Base-by-base conservation (phyloP, 2,329 filamentous ascomycete genomes). In the Colletotrichum sp. region DNA sequence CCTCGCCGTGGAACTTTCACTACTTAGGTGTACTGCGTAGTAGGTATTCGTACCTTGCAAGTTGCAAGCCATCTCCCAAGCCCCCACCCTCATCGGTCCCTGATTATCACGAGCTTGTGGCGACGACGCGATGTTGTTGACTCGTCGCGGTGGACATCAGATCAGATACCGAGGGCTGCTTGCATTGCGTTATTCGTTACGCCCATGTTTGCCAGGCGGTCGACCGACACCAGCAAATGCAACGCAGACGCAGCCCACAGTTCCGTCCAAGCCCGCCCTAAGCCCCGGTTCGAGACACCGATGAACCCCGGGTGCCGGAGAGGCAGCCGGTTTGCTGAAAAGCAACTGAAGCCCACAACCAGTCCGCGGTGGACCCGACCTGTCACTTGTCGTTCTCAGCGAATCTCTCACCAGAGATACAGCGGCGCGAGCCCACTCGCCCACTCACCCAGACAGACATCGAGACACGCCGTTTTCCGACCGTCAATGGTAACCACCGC, bases 301-400 rank as follows among this genome's bases (percentile, higher is more conserved):
- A 68, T 60, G 65, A 65, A 48, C 64, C 68, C 74, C 74, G 71
- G 74, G 36, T 52, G 57, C 70, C 74, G 74, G 74, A 76, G 74
- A 74, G 44, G 44, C 70, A 76, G 74, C 74, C 74, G 74, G 74
- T 74, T 76, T 74, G 71, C 74, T 61, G 36, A 30, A 39, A 65
- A 36, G 57, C 16, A 57, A 57, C 15, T 19, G 44, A n/a, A n/a
- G 39, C 52, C 71, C 55, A 36, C 27, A 48, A 25, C 68, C 22
- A 61, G 34, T 48, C 55, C 57, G 55, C n/a, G 44, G 22, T 28
- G 64, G 34, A 71, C 30, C 32, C 30, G 68, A 72, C 68, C 68
- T 71, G 68, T 71, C 72, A 67, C 48, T 55, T 74, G n/a, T 66
- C 61, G 52, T 39, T 15, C 68, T 19, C 15, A 59, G 67, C 67